Percentiles rank a stretch among this genome's conserved stretches.
Evolutionary conservation across 2,329 filamentous ascomycete species (phyloP).

Genomic region (Sordariomycetes sp.): DNA sequence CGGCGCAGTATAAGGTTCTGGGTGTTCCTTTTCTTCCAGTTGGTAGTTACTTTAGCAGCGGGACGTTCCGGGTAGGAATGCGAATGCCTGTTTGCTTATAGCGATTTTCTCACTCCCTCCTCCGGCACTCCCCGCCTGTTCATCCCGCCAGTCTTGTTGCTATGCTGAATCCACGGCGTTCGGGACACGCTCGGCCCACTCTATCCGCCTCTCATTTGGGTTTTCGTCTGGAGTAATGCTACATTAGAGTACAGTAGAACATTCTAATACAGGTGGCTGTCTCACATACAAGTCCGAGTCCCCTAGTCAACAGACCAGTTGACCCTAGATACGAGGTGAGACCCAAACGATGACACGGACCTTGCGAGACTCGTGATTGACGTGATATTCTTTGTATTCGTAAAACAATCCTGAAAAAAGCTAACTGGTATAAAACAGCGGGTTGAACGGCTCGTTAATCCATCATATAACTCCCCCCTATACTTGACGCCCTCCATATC

Average conservation of each 20-base stretch:
- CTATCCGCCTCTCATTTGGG: neutral
- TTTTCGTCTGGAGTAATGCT: neutral
- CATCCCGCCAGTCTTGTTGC: neutral
- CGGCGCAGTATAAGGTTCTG: neutral
- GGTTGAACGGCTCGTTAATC: conserved; percentile 4
- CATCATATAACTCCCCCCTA: neutral
- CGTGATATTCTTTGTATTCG: neutral
- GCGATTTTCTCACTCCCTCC: neutral
- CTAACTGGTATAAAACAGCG: conserved; percentile 4
- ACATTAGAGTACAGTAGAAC: neutral
- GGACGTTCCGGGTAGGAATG: neutral
- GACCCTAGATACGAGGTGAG: neutral
- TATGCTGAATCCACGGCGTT: neutral
- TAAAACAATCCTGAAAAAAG: neutral
- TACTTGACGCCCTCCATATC: neutral
- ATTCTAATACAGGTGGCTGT: neutral
- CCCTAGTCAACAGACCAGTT: neutral
- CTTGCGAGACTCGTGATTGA: neutral
- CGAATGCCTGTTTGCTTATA: neutral
- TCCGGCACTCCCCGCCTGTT: neutral
- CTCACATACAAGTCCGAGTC: neutral
- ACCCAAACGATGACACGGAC: neutral
- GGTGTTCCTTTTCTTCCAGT: neutral
- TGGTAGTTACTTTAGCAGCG: neutral
- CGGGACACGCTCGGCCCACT: neutral